Percentiles rank a stretch among this genome's conserved stretches.
These are phyloP conservation scores for Cucurbita ficifolia DNA, from an alignment of 306 rosid species.

Conservation along the genomic window DNA sequence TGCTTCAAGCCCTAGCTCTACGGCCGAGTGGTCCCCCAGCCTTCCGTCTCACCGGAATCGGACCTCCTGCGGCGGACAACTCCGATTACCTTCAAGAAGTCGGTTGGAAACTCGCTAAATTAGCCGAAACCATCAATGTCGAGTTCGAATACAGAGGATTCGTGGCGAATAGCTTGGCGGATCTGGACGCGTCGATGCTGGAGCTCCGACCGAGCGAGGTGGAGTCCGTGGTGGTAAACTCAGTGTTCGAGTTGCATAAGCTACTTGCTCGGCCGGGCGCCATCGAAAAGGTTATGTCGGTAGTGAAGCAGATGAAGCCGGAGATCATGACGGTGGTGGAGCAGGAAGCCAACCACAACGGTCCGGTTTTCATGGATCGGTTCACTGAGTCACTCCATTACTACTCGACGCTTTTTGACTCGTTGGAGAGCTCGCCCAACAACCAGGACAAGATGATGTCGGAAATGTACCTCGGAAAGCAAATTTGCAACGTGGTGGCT, in stretches of 20 bases:
- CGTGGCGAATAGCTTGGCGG: conserved; percentile 70
- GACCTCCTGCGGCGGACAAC: conserved; percentile 71
- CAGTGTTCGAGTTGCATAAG: conserved; percentile 73
- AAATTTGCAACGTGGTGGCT: conserved; percentile 81
- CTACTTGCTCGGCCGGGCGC: conserved; percentile 71
- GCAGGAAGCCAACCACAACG: conserved; percentile 80
- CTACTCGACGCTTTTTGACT: conserved; percentile 86
- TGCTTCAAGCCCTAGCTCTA: conserved; percentile 76
- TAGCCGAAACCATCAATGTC: conserved; percentile 58
- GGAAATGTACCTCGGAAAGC: conserved; percentile 77
- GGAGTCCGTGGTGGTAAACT: conserved; percentile 78
- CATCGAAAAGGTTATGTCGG: conserved; percentile 57
- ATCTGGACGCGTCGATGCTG: conserved; percentile 81
- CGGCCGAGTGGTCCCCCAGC: conserved; percentile 78
- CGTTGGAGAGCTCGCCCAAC: conserved; percentile 60
- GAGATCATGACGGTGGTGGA: conserved; percentile 77
- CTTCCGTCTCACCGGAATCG: conserved; percentile 77
- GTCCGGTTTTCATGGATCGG: conserved; percentile 51
- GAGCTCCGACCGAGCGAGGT: conserved; percentile 49
- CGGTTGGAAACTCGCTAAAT: conserved; percentile 83
- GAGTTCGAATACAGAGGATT: conserved; percentile 75
- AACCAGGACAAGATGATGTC: conserved; percentile 55
- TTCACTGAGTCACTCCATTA: conserved; percentile 85
- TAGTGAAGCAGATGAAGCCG: conserved; percentile 57
- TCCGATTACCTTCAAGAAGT: conserved; percentile 79